These are phyloP conservation scores for Brassica hybrid DNA, from an alignment of 441 rosid genomes.

Conservation along the genomic window DNA sequence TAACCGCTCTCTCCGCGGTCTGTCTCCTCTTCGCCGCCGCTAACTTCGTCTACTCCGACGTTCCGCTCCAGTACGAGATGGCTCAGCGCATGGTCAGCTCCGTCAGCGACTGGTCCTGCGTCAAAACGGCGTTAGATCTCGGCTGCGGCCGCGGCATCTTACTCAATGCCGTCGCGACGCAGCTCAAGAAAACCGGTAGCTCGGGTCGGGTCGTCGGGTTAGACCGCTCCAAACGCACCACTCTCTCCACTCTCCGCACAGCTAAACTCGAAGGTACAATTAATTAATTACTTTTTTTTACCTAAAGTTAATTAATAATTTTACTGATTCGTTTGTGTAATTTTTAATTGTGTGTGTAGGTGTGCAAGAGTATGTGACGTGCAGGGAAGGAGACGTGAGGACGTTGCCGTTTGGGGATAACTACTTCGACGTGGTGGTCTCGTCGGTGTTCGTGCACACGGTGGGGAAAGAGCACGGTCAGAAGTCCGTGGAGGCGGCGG, in stretches of 20 bases:
- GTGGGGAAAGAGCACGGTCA: constrained; percentile 93
- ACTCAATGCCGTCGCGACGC: constrained; percentile 90
- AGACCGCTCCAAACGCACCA: constrained; percentile 83
- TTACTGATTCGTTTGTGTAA: neutral
- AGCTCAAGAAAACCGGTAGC: constrained; percentile 91
- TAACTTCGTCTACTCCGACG: constrained; percentile 84
- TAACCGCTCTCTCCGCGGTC: constrained; percentile 76
- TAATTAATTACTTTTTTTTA: neutral
- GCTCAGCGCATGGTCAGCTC: constrained; percentile 87
- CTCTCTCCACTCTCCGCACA: constrained; percentile 85
- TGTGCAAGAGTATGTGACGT: constrained; percentile 93
- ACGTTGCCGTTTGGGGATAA: constrained; percentile 90
- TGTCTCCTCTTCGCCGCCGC: constrained; percentile 89
- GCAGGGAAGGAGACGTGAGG: constrained; percentile 87
- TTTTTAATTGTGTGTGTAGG: constrained; percentile 61
- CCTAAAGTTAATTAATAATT: neutral
- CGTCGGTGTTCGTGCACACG: constrained; percentile 85
- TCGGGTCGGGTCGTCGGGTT: constrained; percentile 95
- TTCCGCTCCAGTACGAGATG: constrained; percentile 82
- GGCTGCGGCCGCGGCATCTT: constrained; percentile 94
- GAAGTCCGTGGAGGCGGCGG: constrained; percentile 89
- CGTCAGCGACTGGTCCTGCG: constrained; percentile 85
- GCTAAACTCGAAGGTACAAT: constrained; percentile 95
- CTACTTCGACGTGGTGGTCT: constrained; percentile 93
- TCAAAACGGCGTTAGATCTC: constrained; percentile 82